Evolutionary conservation across 257 asterid species (phyloP), one percentile per base, ranked within the genome.

Genomic region (Fraxinus americana): DNA sequence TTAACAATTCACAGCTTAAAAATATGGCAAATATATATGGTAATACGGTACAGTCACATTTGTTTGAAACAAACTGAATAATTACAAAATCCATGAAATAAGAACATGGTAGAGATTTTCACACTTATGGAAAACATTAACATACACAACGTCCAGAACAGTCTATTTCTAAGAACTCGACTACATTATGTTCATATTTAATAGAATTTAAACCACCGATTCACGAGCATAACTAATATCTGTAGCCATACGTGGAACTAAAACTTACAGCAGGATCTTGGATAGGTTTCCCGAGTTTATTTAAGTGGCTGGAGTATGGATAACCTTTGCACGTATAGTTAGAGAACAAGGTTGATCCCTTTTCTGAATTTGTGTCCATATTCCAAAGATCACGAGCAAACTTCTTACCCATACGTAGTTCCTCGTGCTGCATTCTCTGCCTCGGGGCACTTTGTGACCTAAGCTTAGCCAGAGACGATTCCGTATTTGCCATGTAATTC

Each of bases 341-440:
- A 73, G 84, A 23, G 13, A 66, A 74, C 12, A 79, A 57, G 32
- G 73, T 79, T 67, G 81, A 79, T 67, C 85, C 87, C 76, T 74
- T 84, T 74, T 78, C 88, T 70, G 88, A 86, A 69, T 59, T 23
- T 11, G 79, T 78, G 13, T 88, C 90, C 30, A 57, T 72, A 63
- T 88, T 87, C 81, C 83, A 82, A 32, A 63, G 74, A 57, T 84
- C 83, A 8, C 57, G 75, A 54, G 73, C 38, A 34, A 68, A 57
- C 67, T 74, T 81, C 72, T 73, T 68, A 21, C 74, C 61, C 10
- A 61, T 48, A 54, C 75, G 82, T 59, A 76, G 41, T 54, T 79
- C 83, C 66, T 80, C 90, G 54, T 45, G 36, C 71, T 85, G 91
- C 78, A 48, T 67, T 70, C 90, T 84, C 69, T 84, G 88, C 75